Evolutionary conservation across 2,329 filamentous ascomycete genomes (phyloP).

Genomic region (Aureobasidium pullulans): DNA sequence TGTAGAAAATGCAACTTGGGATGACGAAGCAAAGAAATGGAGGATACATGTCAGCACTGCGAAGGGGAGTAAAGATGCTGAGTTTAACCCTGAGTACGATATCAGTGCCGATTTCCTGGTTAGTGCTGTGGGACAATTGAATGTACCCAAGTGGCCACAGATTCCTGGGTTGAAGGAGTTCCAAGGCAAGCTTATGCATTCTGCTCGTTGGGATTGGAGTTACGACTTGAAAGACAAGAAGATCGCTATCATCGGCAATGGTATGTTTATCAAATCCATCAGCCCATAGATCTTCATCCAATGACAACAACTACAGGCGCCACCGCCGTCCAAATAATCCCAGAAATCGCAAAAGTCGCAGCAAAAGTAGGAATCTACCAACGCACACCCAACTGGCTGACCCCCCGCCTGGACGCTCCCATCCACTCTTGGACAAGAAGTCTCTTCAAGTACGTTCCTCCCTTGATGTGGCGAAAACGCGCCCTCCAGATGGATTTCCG

Average conservation of each 20-base stretch:
- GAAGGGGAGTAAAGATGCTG: constrained; percentile 46
- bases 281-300: too few species aligned
- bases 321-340: constrained; percentile 52
- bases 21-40: constrained; percentile 47
- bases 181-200: constrained; percentile 49
- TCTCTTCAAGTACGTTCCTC: constrained; percentile 45
- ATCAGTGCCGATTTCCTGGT: constrained; percentile 51
- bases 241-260: constrained; percentile 54
- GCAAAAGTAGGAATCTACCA: constrained; percentile 49
- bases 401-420: constrained; percentile 44
- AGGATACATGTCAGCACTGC: constrained; percentile 41
- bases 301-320: constrained; percentile 40
- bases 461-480: constrained; percentile 43
- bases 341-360: constrained; percentile 47
- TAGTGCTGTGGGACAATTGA: constrained; percentile 53
- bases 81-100: constrained; percentile 45
- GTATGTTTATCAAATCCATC: constrained; percentile 31
- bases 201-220: constrained; percentile 54
- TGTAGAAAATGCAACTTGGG: constrained; percentile 48
- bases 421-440: constrained; percentile 37
- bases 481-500: constrained; percentile 49
- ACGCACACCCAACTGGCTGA: constrained; percentile 52
- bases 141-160: constrained; percentile 44
- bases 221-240: constrained; percentile 48
- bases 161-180: constrained; percentile 44